These are phyloP conservation scores for Tubosaeta sp. DNA, from an alignment of 768 basidiomycete genomes.

Conservation along the genomic window DNA sequence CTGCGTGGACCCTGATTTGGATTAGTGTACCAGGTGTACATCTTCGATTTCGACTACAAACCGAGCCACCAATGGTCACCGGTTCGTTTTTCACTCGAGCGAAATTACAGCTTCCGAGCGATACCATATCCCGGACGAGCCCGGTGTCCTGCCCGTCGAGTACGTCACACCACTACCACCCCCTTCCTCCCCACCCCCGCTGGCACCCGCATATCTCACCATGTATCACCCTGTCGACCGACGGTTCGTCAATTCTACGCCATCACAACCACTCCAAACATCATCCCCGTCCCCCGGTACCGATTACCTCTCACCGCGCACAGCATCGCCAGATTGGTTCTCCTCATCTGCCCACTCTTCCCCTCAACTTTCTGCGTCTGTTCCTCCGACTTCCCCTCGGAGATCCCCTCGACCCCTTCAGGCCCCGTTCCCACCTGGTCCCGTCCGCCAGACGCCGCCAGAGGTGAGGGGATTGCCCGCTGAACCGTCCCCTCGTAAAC, in stretches of 20 bases:
- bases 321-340: constrained; percentile 20
- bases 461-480: constrained; percentile 10
- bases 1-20: constrained; percentile 11
- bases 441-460: constrained; percentile 8
- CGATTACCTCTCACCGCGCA: constrained; percentile 22
- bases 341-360: constrained; percentile 23
- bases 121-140: constrained; percentile 58
- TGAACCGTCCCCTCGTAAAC: constrained; percentile 33
- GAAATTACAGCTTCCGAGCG: constrained; percentile 63
- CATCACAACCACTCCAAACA: constrained; percentile 19
- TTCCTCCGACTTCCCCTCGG: constrained; percentile 18
- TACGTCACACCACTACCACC: constrained; percentile 29
- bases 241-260: constrained; percentile 1
- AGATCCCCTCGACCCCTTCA: constrained; percentile 22
- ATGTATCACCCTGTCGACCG: constrained; percentile 21
- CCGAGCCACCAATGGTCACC: constrained; percentile 77
- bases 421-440: constrained; percentile 9
- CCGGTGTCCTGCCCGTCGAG: constrained; percentile 52
- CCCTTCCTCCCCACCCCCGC: constrained; percentile 30
- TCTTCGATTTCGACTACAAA: constrained; percentile 62
- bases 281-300: constrained; percentile 9
- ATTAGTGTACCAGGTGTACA: constrained; percentile 66
- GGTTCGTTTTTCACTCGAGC: constrained; percentile 80
- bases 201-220: constrained; percentile 28
- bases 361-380: constrained; percentile 17